phyloP scores from a whole-genome alignment of 192 early-diverging fungal species.

The Mortierella claussenii region DNA sequence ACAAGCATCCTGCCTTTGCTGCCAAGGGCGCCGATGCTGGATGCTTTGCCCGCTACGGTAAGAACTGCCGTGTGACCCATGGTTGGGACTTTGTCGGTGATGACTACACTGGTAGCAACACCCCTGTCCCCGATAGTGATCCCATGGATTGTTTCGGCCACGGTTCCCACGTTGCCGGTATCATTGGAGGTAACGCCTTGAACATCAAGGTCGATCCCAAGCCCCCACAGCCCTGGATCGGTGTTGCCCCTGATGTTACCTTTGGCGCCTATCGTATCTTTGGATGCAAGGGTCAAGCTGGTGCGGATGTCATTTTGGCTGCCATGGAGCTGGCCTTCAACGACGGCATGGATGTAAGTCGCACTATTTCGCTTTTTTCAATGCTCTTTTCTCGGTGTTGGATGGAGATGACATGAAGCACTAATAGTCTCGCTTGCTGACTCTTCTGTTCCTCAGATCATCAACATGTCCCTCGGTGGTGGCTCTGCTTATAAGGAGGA shows the following conservation, averaged over 20 bases:
- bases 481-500: no score
- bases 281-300: slow-evolving; percentile 60
- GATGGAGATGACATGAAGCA: no score
- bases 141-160: slow-evolving; percentile 66
- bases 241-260: slow-evolving; percentile 83
- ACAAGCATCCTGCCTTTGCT: slow-evolving; percentile 72
- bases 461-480: no score
- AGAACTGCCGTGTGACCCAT: slow-evolving; percentile 63
- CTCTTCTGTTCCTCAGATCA: background rate
- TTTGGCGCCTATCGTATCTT: slow-evolving; percentile 75
- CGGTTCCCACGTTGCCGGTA: slow-evolving; percentile 64
- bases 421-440: no score
- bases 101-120: slow-evolving; percentile 56
- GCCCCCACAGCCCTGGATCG: slow-evolving; percentile 27
- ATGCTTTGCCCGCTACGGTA: slow-evolving; percentile 71
- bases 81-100: slow-evolving; percentile 72
- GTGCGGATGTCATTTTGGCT: slow-evolving; percentile 66
- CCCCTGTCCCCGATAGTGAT: slow-evolving; percentile 47
- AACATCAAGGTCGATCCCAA: slow-evolving; percentile 16
- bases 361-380: no score
- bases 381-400: no score
- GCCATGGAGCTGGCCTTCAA: slow-evolving; percentile 64
- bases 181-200: slow-evolving; percentile 55
- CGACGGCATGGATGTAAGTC: slow-evolving; percentile 65
- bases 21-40: slow-evolving; percentile 34